phyloP scores from a whole-genome alignment of 1,284 basidiomycete genomes.

The Ceratobasidium papillatum region DNA sequence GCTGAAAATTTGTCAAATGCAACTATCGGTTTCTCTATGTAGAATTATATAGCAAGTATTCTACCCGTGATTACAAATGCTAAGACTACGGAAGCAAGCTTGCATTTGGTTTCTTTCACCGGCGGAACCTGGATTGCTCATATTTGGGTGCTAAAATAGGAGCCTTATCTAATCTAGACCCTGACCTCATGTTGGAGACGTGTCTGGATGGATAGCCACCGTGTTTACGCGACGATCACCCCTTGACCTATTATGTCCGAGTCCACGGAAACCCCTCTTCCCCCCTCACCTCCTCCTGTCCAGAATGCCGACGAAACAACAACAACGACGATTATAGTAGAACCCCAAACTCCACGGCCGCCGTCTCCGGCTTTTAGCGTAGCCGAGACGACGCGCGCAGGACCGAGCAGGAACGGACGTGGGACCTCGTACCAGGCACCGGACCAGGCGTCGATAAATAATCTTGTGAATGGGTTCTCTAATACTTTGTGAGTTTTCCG shows the following conservation, averaged over 20 bases:
- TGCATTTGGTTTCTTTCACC: no score
- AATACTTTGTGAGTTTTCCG: slow-evolving; percentile 21
- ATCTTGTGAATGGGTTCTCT: slow-evolving; percentile 34
- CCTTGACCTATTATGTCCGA: slow-evolving; percentile 6
- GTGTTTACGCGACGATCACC: slow-evolving; percentile 14
- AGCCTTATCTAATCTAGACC: background rate
- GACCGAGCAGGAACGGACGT: slow-evolving; percentile 16
- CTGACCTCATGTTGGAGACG: slow-evolving; percentile 3
- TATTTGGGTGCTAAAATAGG: background rate
- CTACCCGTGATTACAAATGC: no score
- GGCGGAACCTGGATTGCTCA: background rate
- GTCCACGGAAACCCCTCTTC: slow-evolving; percentile 5
- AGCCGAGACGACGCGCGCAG: slow-evolving; percentile 12
- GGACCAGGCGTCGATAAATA: slow-evolving; percentile 38
- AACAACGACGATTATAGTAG: background rate
- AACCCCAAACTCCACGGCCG: background rate
- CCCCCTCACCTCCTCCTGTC: slow-evolving; percentile 4
- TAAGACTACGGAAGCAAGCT: no score
- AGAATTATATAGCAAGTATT: no score
- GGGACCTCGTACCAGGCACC: slow-evolving; percentile 16
- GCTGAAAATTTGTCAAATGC: no score
- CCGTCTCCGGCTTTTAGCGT: background rate
- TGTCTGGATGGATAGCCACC: background rate
- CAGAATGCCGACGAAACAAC: background rate
- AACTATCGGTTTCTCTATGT: no score